phyloP scores from a whole-genome alignment of 2,329 filamentous ascomycete genomes.

The Cylindrodendrum hubeiense region DNA sequence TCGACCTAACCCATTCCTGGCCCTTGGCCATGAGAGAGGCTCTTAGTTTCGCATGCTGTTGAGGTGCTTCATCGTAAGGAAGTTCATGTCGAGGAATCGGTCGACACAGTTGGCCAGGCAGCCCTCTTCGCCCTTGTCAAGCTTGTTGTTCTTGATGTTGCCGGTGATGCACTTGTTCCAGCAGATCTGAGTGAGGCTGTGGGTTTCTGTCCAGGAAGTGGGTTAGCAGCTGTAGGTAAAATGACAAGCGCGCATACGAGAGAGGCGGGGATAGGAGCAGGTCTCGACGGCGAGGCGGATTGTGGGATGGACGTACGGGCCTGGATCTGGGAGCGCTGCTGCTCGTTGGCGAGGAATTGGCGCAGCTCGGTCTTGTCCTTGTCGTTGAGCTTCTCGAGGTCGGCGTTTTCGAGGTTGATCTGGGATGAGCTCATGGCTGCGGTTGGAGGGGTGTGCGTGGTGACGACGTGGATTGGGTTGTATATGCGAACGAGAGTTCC shows the following conservation, averaged over 20 bases:
- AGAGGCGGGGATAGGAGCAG: not conserved
- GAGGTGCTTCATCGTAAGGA: slow-evolving; percentile 87
- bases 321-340: slow-evolving; percentile 81
- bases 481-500: not conserved
- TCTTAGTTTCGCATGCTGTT: slow-evolving; percentile 65
- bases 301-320: slow-evolving; percentile 63
- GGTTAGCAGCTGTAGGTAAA: slow-evolving; percentile 17
- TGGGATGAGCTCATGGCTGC: slow-evolving; percentile 52
- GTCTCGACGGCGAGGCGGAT: not conserved
- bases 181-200: slow-evolving; percentile 78
- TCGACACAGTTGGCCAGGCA: slow-evolving; percentile 96
- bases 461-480: not conserved
- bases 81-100: slow-evolving; percentile 90
- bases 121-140: slow-evolving; percentile 83
- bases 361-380: slow-evolving; percentile 90
- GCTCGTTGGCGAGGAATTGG: slow-evolving; percentile 86
- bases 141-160: slow-evolving; percentile 75
- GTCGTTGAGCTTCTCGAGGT: slow-evolving; percentile 81
- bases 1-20: not conserved
- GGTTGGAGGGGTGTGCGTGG: slow-evolving; percentile 2
- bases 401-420: slow-evolving; percentile 63
- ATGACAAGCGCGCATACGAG: not conserved
- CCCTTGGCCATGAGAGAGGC: not conserved
- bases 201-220: slow-evolving; percentile 57
- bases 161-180: slow-evolving; percentile 94